Base-by-base conservation (phyloP, 2,329 filamentous ascomycete genomes). In the Fusarium chuoi region DNA sequence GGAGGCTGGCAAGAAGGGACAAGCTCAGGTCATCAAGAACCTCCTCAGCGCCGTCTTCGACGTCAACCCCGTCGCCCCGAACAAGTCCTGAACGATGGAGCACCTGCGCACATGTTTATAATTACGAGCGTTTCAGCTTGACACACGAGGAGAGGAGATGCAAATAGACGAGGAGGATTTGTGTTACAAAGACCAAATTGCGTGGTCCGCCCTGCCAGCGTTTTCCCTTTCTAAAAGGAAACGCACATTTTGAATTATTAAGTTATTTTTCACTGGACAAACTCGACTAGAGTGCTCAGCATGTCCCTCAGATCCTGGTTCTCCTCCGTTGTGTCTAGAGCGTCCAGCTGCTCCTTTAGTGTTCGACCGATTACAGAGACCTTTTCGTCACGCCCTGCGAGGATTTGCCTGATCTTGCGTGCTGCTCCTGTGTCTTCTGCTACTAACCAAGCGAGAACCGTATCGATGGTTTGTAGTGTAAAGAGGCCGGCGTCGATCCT, bases 371-470 rank as follows among this genome's bases (percentile, higher is more conserved):
- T 82, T 22, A 90, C 85, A 8, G 80, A 84, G 24, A 97, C 79
- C 13, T 86, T 85, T 79, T 94, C 92, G 74, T 93, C 93, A 26
- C 88, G 87, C 68, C 94, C 92, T 2, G 88, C 89, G 45, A 98
- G 83, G 8, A 93, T 82, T 28, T 86, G 83, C 56, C 86, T 82
- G 38, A 98, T 90, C 77, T 87, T 92, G 63, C 84, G 86, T 76
- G 87, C 89, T 3, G 94, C 93, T 0, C 94, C 94, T 39, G 87
- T 87, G 78, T 99, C 96, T 83, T 99, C 96, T 1, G 95, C 96
- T 13, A 94, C 88, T 38, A 98, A 87, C 96, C 96, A 99, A 18
- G 95, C 94, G 36, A 99, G 83, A 36, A 96, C 90, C 2, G 95
- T 88, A 84, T 98, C 96, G 51, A 96, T 89, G 6, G 90, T 93